Evolutionary conservation across 768 basidiomycete species (phyloP).

Genomic region (Cystofilobasidium bisporidii): DNA sequence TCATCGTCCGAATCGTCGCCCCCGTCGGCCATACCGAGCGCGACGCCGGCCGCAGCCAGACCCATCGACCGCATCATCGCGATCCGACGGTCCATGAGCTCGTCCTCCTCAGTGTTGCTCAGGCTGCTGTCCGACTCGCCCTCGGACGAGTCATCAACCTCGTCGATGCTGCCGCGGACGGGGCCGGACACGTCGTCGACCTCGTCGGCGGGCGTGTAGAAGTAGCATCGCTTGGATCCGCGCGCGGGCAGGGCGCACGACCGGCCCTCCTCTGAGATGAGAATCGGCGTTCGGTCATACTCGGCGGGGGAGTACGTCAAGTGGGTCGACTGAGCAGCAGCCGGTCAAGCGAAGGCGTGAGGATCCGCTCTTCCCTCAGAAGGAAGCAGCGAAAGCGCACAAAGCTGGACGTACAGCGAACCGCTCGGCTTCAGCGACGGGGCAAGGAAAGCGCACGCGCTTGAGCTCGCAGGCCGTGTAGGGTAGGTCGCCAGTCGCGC

Average conservation of each 20-base stretch:
- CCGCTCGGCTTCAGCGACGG: neutral
- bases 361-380: neutral
- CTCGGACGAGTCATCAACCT: neutral
- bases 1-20: neutral
- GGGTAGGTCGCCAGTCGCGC: neutral
- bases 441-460: constrained; percentile 2
- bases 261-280: constrained; percentile 8
- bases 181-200: neutral
- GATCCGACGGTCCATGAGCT: constrained; percentile 4
- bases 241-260: constrained; percentile 2
- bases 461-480: neutral
- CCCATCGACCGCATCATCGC: constrained; percentile 2
- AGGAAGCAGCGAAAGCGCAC: neutral
- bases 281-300: constrained; percentile 7
- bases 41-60: neutral
- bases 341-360: neutral
- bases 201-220: neutral
- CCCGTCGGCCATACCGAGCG: neutral
- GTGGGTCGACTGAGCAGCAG: neutral
- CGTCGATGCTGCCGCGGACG: neutral
- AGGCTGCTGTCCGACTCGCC: neutral
- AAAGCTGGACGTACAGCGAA: neutral
- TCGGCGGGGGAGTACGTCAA: neutral
- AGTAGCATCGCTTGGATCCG: constrained; percentile 2
- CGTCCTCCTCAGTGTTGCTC: neutral